Evolutionary conservation across 306 rosid species (phyloP).

Genomic region (Malus fusca): DNA sequence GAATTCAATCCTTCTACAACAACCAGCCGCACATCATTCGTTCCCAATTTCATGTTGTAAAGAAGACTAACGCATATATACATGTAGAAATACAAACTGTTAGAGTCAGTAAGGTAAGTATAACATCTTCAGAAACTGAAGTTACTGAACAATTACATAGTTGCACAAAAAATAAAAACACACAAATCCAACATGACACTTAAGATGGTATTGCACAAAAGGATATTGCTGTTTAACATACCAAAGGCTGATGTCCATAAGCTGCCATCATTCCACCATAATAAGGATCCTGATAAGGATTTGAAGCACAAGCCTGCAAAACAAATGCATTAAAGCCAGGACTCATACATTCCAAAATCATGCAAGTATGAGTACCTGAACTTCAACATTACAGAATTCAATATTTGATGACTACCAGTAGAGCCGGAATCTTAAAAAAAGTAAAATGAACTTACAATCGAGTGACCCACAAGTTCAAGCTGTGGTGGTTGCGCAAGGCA

Average conservation of each 20-base stretch:
- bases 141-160: background rate
- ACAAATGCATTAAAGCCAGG: slow-evolving; percentile 26
- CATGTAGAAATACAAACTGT: background rate
- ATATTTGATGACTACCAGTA: slow-evolving; percentile 6
- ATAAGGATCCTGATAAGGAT: slow-evolving; percentile 83
- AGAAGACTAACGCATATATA: background rate
- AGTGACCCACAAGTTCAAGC: slow-evolving; percentile 93
- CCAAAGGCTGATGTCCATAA: slow-evolving; percentile 80
- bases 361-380: slow-evolving; percentile 7
- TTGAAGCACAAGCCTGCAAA: slow-evolving; percentile 81
- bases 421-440: background rate
- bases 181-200: background rate
- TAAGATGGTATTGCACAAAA: background rate
- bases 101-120: background rate
- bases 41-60: background rate
- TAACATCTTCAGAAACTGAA: background rate
- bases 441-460: slow-evolving; percentile 52
- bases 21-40: background rate
- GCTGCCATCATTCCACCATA: slow-evolving; percentile 85
- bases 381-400: slow-evolving; percentile 10
- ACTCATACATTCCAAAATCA: slow-evolving; percentile 25
- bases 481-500: slow-evolving; percentile 54
- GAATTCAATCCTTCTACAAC: background rate
- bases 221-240: slow-evolving; percentile 24
- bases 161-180: background rate